Evolutionary conservation across 2,329 filamentous ascomycete species (phyloP), one percentile per base, ranked within the genome.

Genomic region (Fusarium miscanthi): DNA sequence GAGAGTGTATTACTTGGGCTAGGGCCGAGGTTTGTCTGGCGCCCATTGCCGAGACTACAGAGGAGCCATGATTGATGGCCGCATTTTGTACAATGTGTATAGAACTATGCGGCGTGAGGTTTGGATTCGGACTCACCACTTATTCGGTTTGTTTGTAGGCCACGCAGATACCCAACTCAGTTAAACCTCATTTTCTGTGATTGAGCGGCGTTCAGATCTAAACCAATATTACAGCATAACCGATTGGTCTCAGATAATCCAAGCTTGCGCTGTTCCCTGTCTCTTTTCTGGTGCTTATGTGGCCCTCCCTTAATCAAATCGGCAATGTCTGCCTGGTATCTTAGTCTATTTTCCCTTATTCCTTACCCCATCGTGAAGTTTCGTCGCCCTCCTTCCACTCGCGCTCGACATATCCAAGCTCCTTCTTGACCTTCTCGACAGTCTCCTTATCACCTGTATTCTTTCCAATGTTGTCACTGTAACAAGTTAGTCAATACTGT

Each of bases 381-480:
- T 98, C 95, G 76, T 98, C 93, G 14, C 94, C 95, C 9, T 90
- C 91, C 63, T 88, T 87, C 94, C 96, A 98, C 33, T 90, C 86
- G 75, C 92, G 92, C 83, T 98, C 95, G 8, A 92, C 87, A 79
- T 99, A 98, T 1, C 94, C 94, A 45, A 98, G 87, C 70, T 92
- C 88, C 77, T 89, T 87, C 88, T 99, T 99, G 70, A 98, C 94
- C 74, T 91, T 89, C 63, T 91, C 86, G 0, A 99, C 93, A 3
- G 92, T 93, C 25, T 87, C 87, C 76, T 90, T 89, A 78, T 98
- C 92, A 12, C 96, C 96, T 0, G 94, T 98, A 78, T 99, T 99
- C 87, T 99, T 99, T 49, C 94, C 90, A 73, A 92, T 87, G 78
- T 98, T 98, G 81, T 95, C 92, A 72, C 88, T 88, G 25, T 12